Evolutionary conservation across 495 filamentous ascomycete genomes (phyloP).

Genomic region (Cladorrhinum samala): DNA sequence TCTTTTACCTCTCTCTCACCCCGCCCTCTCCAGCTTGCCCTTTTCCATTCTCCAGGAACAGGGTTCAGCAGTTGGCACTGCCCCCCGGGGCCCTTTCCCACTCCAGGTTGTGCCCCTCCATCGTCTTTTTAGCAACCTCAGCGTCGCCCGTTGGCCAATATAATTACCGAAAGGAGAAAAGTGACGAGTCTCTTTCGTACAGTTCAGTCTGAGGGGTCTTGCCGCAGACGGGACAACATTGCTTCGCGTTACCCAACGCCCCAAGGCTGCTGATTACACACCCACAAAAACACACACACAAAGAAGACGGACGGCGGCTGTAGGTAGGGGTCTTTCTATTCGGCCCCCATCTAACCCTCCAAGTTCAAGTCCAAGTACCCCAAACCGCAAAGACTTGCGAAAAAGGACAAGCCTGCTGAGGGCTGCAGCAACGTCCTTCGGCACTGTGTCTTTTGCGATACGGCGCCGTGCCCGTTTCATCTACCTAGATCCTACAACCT

Average conservation of each 20-base stretch:
- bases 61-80: no score
- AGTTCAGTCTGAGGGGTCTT: neutral
- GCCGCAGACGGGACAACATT: no score
- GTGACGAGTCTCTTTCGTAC: no score
- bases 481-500: neutral
- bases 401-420: constrained; percentile 11
- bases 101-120: no score
- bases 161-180: no score
- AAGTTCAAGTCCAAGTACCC: neutral
- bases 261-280: constrained; percentile 2
- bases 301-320: constrained; percentile 24
- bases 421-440: constrained; percentile 8
- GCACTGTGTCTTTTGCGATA: neutral
- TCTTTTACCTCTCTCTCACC: no score
- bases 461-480: neutral
- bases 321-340: constrained; percentile 22
- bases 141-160: no score
- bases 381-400: constrained; percentile 6
- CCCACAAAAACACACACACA: no score
- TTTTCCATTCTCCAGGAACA: no score
- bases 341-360: constrained; percentile 11
- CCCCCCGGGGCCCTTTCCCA: no score
- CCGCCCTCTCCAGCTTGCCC: no score
- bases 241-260: neutral
- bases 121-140: no score